These are phyloP conservation scores for bread wheat (Triticum aestivum) DNA, from an alignment of 176 grass and related monocot genomes.

Conservation along the genomic window DNA sequence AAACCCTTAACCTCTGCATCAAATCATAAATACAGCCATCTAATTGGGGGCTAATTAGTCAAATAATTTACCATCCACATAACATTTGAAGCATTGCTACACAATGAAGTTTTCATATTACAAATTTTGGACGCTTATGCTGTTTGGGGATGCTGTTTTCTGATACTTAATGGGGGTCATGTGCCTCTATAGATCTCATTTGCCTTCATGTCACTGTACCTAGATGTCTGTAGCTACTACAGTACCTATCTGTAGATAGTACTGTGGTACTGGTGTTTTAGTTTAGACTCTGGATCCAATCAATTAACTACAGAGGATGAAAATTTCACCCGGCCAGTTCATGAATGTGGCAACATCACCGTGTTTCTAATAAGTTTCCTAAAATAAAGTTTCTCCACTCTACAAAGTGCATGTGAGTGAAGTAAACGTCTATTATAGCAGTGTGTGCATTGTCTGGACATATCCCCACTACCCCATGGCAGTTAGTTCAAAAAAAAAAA, in stretches of 20 bases:
- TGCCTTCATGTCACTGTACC: not conserved
- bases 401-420: not conserved
- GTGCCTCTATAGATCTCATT: constrained; percentile 17
- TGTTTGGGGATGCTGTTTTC: constrained; percentile 17
- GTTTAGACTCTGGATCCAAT: not conserved
- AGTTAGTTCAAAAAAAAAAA: not conserved
- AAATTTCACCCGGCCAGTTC: not conserved
- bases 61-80: not conserved
- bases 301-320: not conserved
- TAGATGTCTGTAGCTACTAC: constrained; percentile 13
- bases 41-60: not conserved
- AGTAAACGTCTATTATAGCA: not conserved
- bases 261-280: not conserved
- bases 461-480: not conserved
- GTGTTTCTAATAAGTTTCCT: not conserved
- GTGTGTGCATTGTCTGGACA: not conserved
- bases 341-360: not conserved
- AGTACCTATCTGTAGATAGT: not conserved
- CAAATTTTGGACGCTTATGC: not conserved
- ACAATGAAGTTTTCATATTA: not conserved
- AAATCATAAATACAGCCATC: not conserved
- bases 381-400: not conserved
- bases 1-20: not conserved
- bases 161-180: not conserved
- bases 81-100: not conserved